Percentiles rank a stretch among this genome's conserved stretches.
phyloP scores from a whole-genome alignment of 1,139 yeast species.

The Protomyces macrosporus region DNA sequence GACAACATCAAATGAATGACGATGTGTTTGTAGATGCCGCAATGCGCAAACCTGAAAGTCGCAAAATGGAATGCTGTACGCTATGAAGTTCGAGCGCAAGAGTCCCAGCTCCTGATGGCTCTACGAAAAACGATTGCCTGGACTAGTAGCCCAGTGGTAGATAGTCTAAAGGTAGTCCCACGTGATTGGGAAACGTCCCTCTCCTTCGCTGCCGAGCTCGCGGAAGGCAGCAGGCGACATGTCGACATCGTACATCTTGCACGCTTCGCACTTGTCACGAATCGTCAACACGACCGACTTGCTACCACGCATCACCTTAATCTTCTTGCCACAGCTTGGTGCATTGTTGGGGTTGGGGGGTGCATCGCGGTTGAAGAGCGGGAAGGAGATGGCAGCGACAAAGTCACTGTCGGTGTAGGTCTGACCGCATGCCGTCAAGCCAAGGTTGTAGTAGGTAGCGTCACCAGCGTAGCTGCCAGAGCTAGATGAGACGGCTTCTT shows the following conservation, averaged over 20 bases:
- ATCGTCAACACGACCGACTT: slow-evolving; percentile 50
- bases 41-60: no score
- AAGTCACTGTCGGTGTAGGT: slow-evolving; percentile 47
- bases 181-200: slow-evolving; percentile 47
- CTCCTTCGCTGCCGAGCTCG: slow-evolving; percentile 44
- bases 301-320: slow-evolving; percentile 44
- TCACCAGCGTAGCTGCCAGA: slow-evolving; percentile 45
- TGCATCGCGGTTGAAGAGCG: slow-evolving; percentile 37
- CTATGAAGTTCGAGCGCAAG: no score
- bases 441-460: slow-evolving; percentile 57
- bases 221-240: slow-evolving; percentile 52
- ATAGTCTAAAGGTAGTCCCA: slow-evolving; percentile 43
- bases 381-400: slow-evolving; percentile 44
- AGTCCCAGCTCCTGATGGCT: no score
- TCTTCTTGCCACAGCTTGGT: slow-evolving; percentile 49
- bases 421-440: slow-evolving; percentile 60
- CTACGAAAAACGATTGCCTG: no score
- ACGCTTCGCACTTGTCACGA: slow-evolving; percentile 53
- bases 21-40: no score
- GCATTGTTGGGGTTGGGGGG: slow-evolving; percentile 40
- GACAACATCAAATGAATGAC: no score
- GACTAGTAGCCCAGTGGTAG: no score
- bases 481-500: slow-evolving; percentile 35
- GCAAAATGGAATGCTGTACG: no score
- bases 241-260: slow-evolving; percentile 47